Conservation (phyloP, 2,329 filamentous ascomycete species). For the Aspergillus hiratsukae region DNA sequence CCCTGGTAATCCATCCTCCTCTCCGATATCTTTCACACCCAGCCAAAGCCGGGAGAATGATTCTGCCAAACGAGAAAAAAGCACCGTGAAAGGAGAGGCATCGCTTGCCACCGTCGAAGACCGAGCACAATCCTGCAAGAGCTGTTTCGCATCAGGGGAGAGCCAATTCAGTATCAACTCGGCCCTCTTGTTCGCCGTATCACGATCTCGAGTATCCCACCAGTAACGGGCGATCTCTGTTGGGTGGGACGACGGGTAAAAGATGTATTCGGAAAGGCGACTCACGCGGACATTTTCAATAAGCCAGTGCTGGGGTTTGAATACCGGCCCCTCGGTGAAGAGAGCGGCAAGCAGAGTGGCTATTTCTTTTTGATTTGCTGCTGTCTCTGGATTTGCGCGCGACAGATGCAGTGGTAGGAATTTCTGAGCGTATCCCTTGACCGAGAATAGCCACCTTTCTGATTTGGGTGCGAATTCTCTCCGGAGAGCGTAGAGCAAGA, state of each 20-base stretch:
- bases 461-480: not conserved
- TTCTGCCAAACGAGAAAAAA: not conserved
- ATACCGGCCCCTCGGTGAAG: not conserved
- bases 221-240: not conserved
- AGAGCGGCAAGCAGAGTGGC: not conserved
- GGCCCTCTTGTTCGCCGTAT: not conserved
- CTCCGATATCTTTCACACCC: not conserved
- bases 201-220: not conserved
- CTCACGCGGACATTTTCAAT: not conserved
- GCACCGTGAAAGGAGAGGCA: not conserved
- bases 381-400: not conserved
- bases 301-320: not conserved
- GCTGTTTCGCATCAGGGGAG: not conserved
- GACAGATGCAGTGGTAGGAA: not conserved
- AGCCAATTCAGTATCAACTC: constrained; percentile 4
- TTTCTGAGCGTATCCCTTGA: not conserved
- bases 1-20: not conserved
- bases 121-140: not conserved
- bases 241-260: not conserved
- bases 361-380: not conserved
- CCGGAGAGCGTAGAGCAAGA: no score
- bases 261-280: not conserved
- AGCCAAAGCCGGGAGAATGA: not conserved
- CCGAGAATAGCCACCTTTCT: accelerated
- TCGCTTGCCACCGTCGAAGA: not conserved